A percentile compares a stretch with the other conserved stretches of the same genome.
These are phyloP conservation scores for Fistulinella staudtii DNA, from an alignment of 1,284 basidiomycete species.

Conservation along the genomic window DNA sequence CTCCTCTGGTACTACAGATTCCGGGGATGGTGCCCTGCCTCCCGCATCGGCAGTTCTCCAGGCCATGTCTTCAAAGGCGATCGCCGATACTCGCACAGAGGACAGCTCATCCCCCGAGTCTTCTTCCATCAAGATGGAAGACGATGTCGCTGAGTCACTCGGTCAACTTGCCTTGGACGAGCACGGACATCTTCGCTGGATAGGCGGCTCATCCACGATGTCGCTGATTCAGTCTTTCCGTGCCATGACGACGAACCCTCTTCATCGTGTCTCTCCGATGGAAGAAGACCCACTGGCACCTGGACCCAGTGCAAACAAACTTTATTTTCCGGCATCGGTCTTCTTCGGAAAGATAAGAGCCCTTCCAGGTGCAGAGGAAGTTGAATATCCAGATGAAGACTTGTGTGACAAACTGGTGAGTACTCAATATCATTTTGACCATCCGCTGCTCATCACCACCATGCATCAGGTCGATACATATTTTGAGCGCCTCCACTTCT, in stretches of 20 bases:
- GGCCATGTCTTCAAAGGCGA: constrained; percentile 41
- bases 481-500: constrained; percentile 79
- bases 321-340: constrained; percentile 85
- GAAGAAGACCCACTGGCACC: constrained; percentile 75
- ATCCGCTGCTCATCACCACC: constrained; percentile 21
- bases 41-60: constrained; percentile 39
- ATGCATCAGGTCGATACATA: constrained; percentile 70
- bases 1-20: constrained; percentile 30
- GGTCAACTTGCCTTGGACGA: constrained; percentile 86
- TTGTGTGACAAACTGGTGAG: constrained; percentile 73
- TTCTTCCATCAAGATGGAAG: constrained; percentile 57
- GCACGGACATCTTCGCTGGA: constrained; percentile 88
- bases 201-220: constrained; percentile 87
- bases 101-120: constrained; percentile 37
- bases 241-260: constrained; percentile 64
- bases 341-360: constrained; percentile 85
- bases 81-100: constrained; percentile 29
- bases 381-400: constrained; percentile 80
- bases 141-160: constrained; percentile 74
- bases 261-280: constrained; percentile 76
- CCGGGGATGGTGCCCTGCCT: constrained; percentile 31
- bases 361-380: constrained; percentile 79
- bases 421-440: constrained; percentile 10
- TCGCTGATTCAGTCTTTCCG: constrained; percentile 87
- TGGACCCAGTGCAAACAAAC: constrained; percentile 71